A percentile compares a stretch with the other conserved stretches of the same genome.
Conservation (phyloP, 495 filamentous ascomycete genomes). For the Penicillium psychrofluorescens region DNA sequence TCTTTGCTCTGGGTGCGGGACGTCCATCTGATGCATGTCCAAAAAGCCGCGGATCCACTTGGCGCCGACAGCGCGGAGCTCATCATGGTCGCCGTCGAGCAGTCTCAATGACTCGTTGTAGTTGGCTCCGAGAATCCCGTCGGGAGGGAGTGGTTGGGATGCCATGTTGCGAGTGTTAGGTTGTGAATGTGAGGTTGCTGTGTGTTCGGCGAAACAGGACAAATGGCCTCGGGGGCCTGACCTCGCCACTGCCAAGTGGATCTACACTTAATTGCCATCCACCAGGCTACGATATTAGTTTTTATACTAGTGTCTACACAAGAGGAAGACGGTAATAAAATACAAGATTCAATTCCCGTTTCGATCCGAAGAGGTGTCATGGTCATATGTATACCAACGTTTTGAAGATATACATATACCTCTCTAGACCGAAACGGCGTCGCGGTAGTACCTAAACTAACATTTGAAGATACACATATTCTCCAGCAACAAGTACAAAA, state of each 20-base stretch:
- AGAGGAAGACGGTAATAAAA: not conserved
- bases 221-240: too few species aligned
- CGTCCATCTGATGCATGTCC: constrained; percentile 10
- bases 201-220: too few species aligned
- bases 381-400: too few species aligned
- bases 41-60: constrained; percentile 11
- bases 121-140: constrained; percentile 2
- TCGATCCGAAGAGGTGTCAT: too few species aligned
- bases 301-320: not conserved
- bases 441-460: too few species aligned
- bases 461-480: too few species aligned
- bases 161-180: too few species aligned
- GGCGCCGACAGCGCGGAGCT: constrained; percentile 1
- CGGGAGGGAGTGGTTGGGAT: too few species aligned
- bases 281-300: not conserved
- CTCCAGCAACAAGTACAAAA: not conserved
- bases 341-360: not conserved
- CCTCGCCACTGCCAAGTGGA: too few species aligned
- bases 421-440: too few species aligned
- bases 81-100: constrained; percentile 2
- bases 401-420: too few species aligned
- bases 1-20: not conserved
- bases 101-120: constrained; percentile 5
- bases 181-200: too few species aligned
- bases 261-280: not conserved